A percentile compares a stretch with the other conserved stretches of the same genome.
Evolutionary conservation across 2,329 filamentous ascomycete species (phyloP).

Genomic region (Fonsecaea pedrosoi): DNA sequence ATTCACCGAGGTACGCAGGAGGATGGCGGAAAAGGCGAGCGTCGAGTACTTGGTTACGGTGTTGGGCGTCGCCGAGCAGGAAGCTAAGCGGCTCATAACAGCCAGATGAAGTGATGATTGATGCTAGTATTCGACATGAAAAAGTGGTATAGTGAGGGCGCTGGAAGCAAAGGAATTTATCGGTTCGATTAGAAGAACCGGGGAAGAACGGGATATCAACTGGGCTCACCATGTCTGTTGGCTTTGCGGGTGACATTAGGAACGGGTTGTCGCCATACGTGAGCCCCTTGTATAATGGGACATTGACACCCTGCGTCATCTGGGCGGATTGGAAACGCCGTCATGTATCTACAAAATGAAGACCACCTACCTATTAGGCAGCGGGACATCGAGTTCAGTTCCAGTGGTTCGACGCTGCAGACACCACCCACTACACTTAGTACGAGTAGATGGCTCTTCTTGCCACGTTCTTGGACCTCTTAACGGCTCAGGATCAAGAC

Average conservation of each 20-base stretch:
- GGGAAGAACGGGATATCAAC: background rate
- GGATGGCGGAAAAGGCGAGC: conserved; percentile 35
- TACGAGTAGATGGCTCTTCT: background rate
- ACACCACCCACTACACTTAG: background rate
- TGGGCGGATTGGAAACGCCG: background rate
- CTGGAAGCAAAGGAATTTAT: background rate
- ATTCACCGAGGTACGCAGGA: conserved; percentile 68
- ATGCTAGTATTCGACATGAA: conserved; percentile 4
- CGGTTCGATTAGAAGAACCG: background rate
- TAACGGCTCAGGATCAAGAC: background rate
- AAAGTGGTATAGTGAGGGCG: background rate
- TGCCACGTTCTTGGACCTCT: no score
- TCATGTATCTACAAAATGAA: background rate
- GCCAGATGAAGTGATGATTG: conserved; percentile 19
- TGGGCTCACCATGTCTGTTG: background rate
- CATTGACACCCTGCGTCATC: background rate
- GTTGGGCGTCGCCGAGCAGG: conserved; percentile 29
- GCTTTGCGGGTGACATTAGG: background rate
- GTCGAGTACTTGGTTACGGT: conserved; percentile 33
- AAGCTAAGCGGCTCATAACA: conserved; percentile 28
- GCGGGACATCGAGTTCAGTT: background rate
- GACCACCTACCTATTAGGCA: background rate
- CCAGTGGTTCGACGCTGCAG: background rate
- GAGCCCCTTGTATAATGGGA: background rate
- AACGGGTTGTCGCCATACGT: background rate